Percentiles rank a stretch among this genome's conserved stretches.
These are phyloP conservation scores for Pseudopediastrum boryanum DNA, from an alignment of 139 green algal species.

Conservation along the genomic window DNA sequence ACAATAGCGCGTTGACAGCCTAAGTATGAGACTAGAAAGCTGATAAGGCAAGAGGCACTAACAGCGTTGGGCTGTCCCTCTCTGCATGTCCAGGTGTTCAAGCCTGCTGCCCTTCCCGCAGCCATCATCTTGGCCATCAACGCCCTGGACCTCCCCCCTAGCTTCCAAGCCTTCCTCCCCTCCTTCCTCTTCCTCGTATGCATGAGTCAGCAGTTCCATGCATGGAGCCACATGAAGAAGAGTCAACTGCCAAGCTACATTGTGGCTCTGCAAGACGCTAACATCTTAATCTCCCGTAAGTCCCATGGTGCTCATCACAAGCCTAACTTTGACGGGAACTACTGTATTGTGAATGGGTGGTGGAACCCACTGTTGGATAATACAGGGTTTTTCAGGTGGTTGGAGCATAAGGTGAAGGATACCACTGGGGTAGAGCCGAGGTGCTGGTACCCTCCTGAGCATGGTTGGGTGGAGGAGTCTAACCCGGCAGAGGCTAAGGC, in stretches of 20 bases:
- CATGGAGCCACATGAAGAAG: constrained; percentile 94
- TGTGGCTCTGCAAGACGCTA: constrained; percentile 77
- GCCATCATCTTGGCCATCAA: constrained; percentile 46
- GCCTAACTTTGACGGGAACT: constrained; percentile 93
- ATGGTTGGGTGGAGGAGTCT: constrained; percentile 46
- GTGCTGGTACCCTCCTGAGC: constrained; percentile 80
- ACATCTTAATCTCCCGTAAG: constrained; percentile 80
- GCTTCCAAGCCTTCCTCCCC: constrained; percentile 67
- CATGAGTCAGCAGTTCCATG: constrained; percentile 97
- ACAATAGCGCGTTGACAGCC: no score
- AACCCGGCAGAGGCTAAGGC: neutral
- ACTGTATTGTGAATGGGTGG: constrained; percentile 94
- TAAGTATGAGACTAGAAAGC: no score
- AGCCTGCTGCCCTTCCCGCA: constrained; percentile 45
- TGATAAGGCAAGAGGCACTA: no score
- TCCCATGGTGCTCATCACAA: constrained; percentile 93
- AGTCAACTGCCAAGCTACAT: constrained; percentile 79
- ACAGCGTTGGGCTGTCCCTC: no score
- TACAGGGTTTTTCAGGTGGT: constrained; percentile 60
- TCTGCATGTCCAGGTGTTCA: constrained; percentile 59
- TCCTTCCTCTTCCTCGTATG: constrained; percentile 73
- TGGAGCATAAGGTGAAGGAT: constrained; percentile 71
- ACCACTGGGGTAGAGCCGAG: constrained; percentile 87
- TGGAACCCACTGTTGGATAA: constrained; percentile 92
- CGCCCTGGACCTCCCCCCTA: constrained; percentile 43